Conservation (phyloP, 1,139 yeast species). For the Eremothecium coryli region DNA sequence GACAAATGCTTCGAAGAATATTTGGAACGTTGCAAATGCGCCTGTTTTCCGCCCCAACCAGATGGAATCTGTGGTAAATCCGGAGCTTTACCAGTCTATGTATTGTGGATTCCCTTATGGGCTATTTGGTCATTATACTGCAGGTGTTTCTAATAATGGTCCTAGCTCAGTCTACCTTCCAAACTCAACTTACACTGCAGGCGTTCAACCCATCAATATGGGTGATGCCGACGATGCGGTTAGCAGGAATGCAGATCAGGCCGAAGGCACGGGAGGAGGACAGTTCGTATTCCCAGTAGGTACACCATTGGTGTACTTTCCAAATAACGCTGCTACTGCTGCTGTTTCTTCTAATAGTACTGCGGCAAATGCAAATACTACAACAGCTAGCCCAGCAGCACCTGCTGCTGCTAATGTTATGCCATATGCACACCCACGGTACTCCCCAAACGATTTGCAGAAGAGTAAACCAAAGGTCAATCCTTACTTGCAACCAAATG, state of each 20-base stretch:
- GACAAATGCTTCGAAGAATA: slow-evolving; percentile 12
- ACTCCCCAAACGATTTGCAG: slow-evolving; percentile 2
- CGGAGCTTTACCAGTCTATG: slow-evolving; percentile 6
- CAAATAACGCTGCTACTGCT: background rate
- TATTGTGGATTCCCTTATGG: slow-evolving; percentile 8
- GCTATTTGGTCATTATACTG: slow-evolving; percentile 6
- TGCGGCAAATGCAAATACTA: too few species aligned
- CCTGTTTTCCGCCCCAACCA: slow-evolving; percentile 23
- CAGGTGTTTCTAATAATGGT: background rate
- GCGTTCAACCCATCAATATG: background rate
- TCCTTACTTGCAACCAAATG: slow-evolving; percentile 3
- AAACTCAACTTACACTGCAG: background rate
- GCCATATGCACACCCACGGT: background rate
- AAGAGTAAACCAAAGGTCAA: background rate
- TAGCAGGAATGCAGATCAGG: background rate
- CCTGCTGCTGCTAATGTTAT: background rate
- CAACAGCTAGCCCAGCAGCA: too few species aligned
- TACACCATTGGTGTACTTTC: slow-evolving; percentile 4
- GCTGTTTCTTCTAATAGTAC: background rate
- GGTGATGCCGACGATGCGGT: background rate
- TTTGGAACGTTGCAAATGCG: slow-evolving; percentile 24
- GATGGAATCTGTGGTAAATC: slow-evolving; percentile 1
- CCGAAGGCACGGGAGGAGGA: background rate
- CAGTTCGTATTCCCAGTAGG: slow-evolving; percentile 6
- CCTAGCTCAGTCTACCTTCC: too few species aligned